Conservation (phyloP, 202 grass and related monocot species). For the Miscanthus sacchariflorus region DNA sequence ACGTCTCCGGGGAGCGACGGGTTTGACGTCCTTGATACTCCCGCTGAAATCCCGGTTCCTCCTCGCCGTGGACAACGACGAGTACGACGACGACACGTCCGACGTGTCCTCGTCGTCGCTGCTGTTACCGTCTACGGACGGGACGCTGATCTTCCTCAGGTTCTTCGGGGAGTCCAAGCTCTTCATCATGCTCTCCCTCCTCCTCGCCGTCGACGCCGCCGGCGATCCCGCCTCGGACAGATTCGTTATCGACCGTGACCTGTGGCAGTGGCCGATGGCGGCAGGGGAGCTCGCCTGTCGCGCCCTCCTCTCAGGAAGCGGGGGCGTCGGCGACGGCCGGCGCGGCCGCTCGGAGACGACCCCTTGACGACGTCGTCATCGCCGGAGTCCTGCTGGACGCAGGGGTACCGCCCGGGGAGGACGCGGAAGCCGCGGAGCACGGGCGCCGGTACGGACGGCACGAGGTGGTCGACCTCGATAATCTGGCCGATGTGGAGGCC, state of each 20-base stretch:
- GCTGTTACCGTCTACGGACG: slow-evolving; percentile 52
- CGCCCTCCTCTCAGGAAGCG: slow-evolving; percentile 51
- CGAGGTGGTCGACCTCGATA: slow-evolving; percentile 71
- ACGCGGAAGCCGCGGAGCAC: slow-evolving; percentile 74
- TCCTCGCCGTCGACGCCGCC: slow-evolving; percentile 33
- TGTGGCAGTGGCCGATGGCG: slow-evolving; percentile 27
- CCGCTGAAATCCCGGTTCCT: slow-evolving; percentile 74
- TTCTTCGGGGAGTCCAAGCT: slow-evolving; percentile 50
- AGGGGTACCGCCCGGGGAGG: slow-evolving; percentile 59
- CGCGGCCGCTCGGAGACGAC: slow-evolving; percentile 55
- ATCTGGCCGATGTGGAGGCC: slow-evolving; percentile 91
- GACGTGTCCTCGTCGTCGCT: slow-evolving; percentile 71
- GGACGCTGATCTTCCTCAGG: slow-evolving; percentile 58
- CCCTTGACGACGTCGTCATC: slow-evolving; percentile 65
- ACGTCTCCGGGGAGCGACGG: slow-evolving; percentile 46
- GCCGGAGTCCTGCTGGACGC: slow-evolving; percentile 56
- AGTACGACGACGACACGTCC: slow-evolving; percentile 48
- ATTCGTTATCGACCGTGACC: slow-evolving; percentile 43
- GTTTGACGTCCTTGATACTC: slow-evolving; percentile 55
- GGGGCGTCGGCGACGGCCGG: slow-evolving; percentile 50
- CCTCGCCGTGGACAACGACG: slow-evolving; percentile 53
- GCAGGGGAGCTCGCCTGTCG: slow-evolving; percentile 40
- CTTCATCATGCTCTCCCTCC: slow-evolving; percentile 36
- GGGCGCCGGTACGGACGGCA: slow-evolving; percentile 63
- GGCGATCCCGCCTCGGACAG: slow-evolving; percentile 22